Evolutionary conservation across 2,329 filamentous ascomycete species (phyloP), one percentile per base, ranked within the genome.

Genomic region (Sporothrix phasma): DNA sequence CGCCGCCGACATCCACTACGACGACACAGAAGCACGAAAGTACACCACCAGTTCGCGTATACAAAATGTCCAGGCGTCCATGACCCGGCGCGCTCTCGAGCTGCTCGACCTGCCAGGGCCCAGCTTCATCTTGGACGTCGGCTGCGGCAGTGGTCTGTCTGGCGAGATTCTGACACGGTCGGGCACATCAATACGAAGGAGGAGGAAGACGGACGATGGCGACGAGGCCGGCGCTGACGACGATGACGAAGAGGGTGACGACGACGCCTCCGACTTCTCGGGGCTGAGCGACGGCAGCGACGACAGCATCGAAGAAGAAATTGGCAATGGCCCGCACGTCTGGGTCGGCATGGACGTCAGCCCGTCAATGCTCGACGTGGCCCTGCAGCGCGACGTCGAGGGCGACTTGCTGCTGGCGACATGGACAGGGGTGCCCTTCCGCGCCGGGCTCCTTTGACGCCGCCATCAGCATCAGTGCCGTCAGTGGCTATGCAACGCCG

Each of bases 401-500:
- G 94, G 94, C 2, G 94, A 99, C 73, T 77, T 99, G n/a, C 81
- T 99, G 70, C 84, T 99, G 0, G 90, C 92, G 94, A 99, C 72
- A 96, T 97, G 60, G 94, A 94, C 0, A 94, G 99, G 73, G 94
- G 94, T 99, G 0, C 94, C 94, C 0, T 99, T 99, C 74, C 87
- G 94, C 17, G 85, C 94, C 0, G 94, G n/a, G 94, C 37, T 85
- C 88, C 0, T 99, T 99, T 73, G 94, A 99, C 74, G 94, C 93
- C 0, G 94, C 94, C 24, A 92, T 99, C 70, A 92, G 87, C 72
- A 97, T 99, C 73, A 91, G 86, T 69, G 94, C 94, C 0, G 89
- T 99, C 94, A 99, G 76, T 99, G 94, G 94, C 81, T 99, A 34
- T 99, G 94, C 76, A 97, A 96, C 75, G 94, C 93, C 46, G 94